Conservation (phyloP, 2,329 filamentous ascomycete species). For the Aspergillus neotritici region DNA sequence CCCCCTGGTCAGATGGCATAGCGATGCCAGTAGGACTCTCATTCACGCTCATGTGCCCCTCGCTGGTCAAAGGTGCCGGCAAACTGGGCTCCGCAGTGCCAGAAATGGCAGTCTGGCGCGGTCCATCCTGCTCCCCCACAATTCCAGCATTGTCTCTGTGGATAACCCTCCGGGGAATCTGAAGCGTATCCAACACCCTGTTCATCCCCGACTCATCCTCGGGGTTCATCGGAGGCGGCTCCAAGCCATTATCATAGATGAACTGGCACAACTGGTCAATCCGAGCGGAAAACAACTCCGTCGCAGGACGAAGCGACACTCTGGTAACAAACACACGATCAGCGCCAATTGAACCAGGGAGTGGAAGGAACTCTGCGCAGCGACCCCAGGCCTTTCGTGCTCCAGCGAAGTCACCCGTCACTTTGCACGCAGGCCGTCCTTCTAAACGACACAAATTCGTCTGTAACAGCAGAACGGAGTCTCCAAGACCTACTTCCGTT, state of each 20-base stretch:
- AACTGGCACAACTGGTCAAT: slow-evolving; percentile 38
- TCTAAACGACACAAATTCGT: no score
- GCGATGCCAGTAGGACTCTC: slow-evolving; percentile 2
- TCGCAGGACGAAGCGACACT: slow-evolving; percentile 32
- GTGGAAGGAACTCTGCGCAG: background rate
- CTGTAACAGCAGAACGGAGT: no score
- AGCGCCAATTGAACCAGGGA: background rate
- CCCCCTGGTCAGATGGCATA: slow-evolving; percentile 9
- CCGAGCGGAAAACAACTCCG: slow-evolving; percentile 33
- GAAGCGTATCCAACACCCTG: slow-evolving; percentile 34
- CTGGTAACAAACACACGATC: slow-evolving; percentile 14
- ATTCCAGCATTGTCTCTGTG: slow-evolving; percentile 7
- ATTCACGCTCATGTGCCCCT: slow-evolving; percentile 9
- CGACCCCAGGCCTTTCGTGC: background rate
- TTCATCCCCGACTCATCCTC: slow-evolving; percentile 36
- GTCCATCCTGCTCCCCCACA: background rate
- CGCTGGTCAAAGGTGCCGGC: slow-evolving; percentile 2
- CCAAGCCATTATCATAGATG: slow-evolving; percentile 37
- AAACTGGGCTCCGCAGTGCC: slow-evolving; percentile 13
- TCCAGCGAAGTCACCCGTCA: background rate
- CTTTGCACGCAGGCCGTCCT: no score
- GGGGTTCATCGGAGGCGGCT: slow-evolving; percentile 35
- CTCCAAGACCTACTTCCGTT: slow-evolving; percentile 31
- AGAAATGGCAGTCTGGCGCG: background rate
- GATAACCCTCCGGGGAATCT: slow-evolving; percentile 24